Base-by-base conservation (phyloP, 768 basidiomycete genomes). In the Russula sp. region DNA sequence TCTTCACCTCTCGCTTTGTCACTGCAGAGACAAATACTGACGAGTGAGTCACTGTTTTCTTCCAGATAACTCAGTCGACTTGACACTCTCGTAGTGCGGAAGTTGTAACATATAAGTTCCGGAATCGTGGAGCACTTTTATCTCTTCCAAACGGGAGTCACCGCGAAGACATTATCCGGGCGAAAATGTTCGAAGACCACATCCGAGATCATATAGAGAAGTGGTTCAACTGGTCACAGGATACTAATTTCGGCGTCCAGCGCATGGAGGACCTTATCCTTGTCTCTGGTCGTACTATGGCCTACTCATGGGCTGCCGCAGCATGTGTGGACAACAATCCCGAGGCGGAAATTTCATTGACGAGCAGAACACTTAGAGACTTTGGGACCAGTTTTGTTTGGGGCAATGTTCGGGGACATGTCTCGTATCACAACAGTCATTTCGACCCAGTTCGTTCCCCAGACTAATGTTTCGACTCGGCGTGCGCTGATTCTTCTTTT, bases 231-330 rank as follows among this genome's bases (percentile, higher is more conserved):
- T 50, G 61, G 50, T 28, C 64, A 24, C 14, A 50, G 13, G 8
- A n/a, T 9, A 38, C 32, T 9, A 5, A 5, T 1, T 38, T 65
- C 1, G 60, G 30, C 16, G 54, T 57, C 28, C 26, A 42, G 2
- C 60, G 46, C 7, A 34, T 65, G 60, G 63, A 64, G 24, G 59
- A 64, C 24, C 44, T 64, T 2, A 64, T 64, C 22, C 52, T 64
- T n/a, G 63, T 64, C 4, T 7, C 63, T 13, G 63, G 63, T 0
- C 46, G 63, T 38, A 55, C 51, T 13, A 22, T 59, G 22, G 54
- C 42, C 20, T 18, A 20, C 8, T 49, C 63, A 10, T 64, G 63
- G 63, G 63, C 59, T 9, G 46, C 42, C 9, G 53, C 30, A 26
- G 22, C 48, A 10, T 44, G 62, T 20, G 7, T 18, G 1, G 48